A percentile compares a stretch with the other conserved stretches of the same genome.
Evolutionary conservation across 2,329 filamentous ascomycete genomes (phyloP).

Genomic region (Phialocephala sp.): DNA sequence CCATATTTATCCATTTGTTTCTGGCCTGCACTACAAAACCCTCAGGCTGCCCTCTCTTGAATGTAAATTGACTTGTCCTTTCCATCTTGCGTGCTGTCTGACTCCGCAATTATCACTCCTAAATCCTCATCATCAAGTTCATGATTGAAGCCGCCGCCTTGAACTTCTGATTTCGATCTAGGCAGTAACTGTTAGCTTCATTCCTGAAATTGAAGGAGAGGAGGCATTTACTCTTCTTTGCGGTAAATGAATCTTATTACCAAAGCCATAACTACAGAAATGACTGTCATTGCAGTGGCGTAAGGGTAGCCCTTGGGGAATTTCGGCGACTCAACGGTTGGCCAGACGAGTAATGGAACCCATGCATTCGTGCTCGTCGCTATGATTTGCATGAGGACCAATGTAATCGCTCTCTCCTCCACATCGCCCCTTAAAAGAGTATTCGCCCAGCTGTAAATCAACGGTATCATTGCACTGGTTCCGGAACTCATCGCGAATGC

Average conservation of each 20-base stretch:
- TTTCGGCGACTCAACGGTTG: background rate
- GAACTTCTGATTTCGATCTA: background rate
- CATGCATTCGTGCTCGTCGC: constrained; percentile 52
- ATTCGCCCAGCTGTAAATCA: constrained; percentile 54
- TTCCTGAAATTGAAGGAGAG: background rate
- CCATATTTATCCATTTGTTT: no score
- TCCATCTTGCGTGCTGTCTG: background rate
- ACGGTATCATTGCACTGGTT: constrained; percentile 51
- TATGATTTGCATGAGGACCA: constrained; percentile 50
- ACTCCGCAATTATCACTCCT: background rate
- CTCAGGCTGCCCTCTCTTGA: background rate
- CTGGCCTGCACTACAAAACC: no score
- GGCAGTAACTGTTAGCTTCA: background rate
- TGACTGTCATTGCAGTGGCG: background rate
- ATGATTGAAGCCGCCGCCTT: background rate
- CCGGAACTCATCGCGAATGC: constrained; percentile 52
- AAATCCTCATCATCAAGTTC: background rate
- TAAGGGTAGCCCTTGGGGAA: background rate
- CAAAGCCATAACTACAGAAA: background rate
- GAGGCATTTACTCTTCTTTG: background rate
- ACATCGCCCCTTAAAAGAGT: constrained; percentile 46
- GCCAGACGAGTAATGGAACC: constrained; percentile 51
- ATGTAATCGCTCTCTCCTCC: constrained; percentile 48
- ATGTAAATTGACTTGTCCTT: background rate
- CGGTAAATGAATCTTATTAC: background rate